phyloP scores from a whole-genome alignment of 2,329 filamentous ascomycete genomes.

The Aspergillus fijiensis region DNA sequence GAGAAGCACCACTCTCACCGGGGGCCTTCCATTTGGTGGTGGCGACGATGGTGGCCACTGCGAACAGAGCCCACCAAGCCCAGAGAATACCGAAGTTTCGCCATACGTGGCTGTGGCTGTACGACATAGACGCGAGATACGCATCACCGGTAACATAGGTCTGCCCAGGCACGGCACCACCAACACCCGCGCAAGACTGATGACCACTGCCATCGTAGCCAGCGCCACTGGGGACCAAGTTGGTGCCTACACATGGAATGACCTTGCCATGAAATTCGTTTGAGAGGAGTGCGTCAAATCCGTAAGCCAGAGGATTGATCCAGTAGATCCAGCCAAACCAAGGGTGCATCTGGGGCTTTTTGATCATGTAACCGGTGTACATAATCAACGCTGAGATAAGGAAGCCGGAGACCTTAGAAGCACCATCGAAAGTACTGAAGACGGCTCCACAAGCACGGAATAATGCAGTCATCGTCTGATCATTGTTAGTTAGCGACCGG shows the following conservation, averaged over 20 bases:
- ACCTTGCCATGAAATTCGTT: conserved; percentile 39
- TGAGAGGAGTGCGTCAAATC: conserved; percentile 39
- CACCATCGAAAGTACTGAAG: conserved; percentile 58
- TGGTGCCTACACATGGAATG: conserved; percentile 38
- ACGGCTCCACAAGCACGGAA: conserved; percentile 58
- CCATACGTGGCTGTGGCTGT: conserved; percentile 55
- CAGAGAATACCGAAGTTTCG: conserved; percentile 63
- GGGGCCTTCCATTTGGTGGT: conserved; percentile 59
- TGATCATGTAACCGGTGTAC: conserved; percentile 47
- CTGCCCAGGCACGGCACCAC: conserved; percentile 53
- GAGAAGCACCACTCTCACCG: conserved; percentile 53
- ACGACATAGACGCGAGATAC: conserved; percentile 58
- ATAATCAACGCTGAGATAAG: conserved; percentile 39
- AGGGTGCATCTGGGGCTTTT: conserved; percentile 51
- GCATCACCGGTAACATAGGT: conserved; percentile 56
- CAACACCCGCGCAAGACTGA: conserved; percentile 51
- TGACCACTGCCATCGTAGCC: conserved; percentile 28
- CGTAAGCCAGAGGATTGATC: conserved; percentile 42
- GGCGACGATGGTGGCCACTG: conserved; percentile 57
- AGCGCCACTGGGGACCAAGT: conserved; percentile 36
- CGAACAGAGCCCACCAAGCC: conserved; percentile 63
- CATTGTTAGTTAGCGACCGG: background rate
- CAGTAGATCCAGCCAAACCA: conserved; percentile 53
- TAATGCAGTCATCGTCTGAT: conserved; percentile 56
- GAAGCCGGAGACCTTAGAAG: conserved; percentile 54